Evolutionary conservation across 805 yeast genomes (phyloP).

Genomic region (Metschnikowia cerradonensis): DNA sequence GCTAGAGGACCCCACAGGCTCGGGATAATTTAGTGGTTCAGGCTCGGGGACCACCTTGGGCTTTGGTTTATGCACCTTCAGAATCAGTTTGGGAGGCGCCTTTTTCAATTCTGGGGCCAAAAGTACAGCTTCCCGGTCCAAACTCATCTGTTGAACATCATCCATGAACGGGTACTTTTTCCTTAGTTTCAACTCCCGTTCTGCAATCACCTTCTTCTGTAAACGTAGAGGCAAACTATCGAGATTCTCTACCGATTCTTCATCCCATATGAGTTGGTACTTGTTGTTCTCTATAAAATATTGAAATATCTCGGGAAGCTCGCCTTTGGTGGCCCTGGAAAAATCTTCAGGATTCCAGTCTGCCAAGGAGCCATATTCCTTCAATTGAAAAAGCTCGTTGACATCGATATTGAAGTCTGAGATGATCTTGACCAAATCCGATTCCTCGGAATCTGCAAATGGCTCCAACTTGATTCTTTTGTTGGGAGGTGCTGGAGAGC

Average conservation of each 20-base stretch:
- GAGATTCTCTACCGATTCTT: slow-evolving; percentile 18
- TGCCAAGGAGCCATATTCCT: slow-evolving; percentile 55
- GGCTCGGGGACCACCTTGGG: background rate
- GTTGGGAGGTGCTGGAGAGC: background rate
- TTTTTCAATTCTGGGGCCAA: background rate
- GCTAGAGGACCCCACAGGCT: background rate
- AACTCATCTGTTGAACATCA: slow-evolving; percentile 24
- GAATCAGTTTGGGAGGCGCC: background rate
- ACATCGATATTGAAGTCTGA: slow-evolving; percentile 46
- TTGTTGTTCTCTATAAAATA: slow-evolving; percentile 26
- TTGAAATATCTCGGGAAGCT: slow-evolving; percentile 32
- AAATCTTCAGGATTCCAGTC: slow-evolving; percentile 57
- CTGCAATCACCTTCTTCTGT: slow-evolving; percentile 36
- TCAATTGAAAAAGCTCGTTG: slow-evolving; percentile 61
- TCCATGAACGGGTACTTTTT: slow-evolving; percentile 36
- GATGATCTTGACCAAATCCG: slow-evolving; percentile 34
- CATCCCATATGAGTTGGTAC: slow-evolving; percentile 33
- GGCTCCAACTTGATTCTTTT: slow-evolving; percentile 8
- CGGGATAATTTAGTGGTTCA: background rate
- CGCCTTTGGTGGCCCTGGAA: slow-evolving; percentile 20
- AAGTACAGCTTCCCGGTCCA: slow-evolving; percentile 16
- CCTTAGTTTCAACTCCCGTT: slow-evolving; percentile 28
- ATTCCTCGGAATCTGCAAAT: background rate
- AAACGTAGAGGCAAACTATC: slow-evolving; percentile 36
- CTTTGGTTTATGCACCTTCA: background rate